phyloP scores from a whole-genome alignment of 2,329 filamentous ascomycete genomes.

The Aspergillus unguis region DNA sequence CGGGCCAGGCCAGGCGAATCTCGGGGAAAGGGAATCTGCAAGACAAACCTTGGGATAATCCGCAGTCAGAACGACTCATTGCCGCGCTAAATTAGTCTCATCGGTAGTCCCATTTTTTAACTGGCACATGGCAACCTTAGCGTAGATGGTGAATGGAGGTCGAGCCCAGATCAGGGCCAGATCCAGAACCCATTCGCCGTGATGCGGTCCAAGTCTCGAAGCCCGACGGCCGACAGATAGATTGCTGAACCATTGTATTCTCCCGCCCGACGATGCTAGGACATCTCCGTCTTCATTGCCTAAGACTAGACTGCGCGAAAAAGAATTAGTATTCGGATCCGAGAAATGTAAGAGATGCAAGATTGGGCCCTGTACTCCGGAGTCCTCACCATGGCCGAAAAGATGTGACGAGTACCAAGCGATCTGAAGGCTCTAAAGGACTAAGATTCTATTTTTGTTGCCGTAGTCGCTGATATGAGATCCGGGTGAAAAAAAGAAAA shows the following conservation, averaged over 20 bases:
- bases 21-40: background rate
- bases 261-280: background rate
- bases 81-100: constrained; percentile 9
- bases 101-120: constrained; percentile 10
- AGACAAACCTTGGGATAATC: background rate
- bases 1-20: constrained; percentile 8
- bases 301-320: background rate
- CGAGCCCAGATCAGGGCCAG: constrained; percentile 1
- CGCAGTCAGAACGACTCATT: background rate
- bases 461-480: background rate
- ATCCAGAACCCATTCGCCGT: constrained; percentile 4
- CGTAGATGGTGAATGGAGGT: background rate
- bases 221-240: background rate
- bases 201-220: constrained; percentile 6
- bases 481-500: constrained; percentile 3
- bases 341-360: constrained; percentile 4
- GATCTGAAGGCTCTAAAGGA: constrained; percentile 1
- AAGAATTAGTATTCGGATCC: constrained; percentile 4
- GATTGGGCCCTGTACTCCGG: background rate
- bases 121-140: constrained; percentile 11
- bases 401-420: constrained; percentile 2
- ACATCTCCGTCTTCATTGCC: background rate
- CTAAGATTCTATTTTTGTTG: constrained; percentile 6
- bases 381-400: background rate
- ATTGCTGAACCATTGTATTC: background rate